Percentiles rank a stretch among this genome's conserved stretches.
phyloP scores from a whole-genome alignment of 495 filamentous ascomycete species.

The Lasiosphaeria miniovina region DNA sequence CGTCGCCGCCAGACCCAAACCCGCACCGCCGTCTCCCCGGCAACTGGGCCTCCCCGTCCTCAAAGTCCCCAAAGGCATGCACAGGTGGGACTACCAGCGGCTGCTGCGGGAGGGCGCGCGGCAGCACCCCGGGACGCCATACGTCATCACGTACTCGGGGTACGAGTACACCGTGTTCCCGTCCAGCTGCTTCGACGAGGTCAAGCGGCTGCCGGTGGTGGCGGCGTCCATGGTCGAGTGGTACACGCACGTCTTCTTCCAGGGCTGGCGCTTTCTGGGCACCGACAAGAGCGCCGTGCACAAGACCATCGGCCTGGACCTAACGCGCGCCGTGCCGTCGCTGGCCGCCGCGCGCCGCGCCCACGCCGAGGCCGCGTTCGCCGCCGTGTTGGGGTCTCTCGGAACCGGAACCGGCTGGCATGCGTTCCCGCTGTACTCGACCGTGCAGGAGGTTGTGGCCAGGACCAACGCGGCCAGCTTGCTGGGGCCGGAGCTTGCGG shows the following conservation, averaged over 20 bases:
- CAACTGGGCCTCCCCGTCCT: conserved; percentile 6
- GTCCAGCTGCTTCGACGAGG: conserved; percentile 7
- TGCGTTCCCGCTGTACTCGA: conserved; percentile 2
- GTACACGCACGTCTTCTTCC: conserved; percentile 2
- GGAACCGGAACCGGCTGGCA: not conserved
- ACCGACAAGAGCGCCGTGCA: conserved; percentile 8
- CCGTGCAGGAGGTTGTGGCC: conserved; percentile 5
- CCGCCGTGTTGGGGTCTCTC: not conserved
- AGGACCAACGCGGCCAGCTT: conserved; percentile 1
- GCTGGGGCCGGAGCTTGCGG: not conserved
- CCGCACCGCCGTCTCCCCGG: conserved; percentile 1
- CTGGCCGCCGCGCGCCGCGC: not conserved
- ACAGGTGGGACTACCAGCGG: conserved; percentile 7
- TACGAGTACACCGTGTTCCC: conserved; percentile 6
- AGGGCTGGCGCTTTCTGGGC: conserved; percentile 5
- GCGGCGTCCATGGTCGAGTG: conserved; percentile 8
- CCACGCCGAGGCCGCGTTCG: not conserved
- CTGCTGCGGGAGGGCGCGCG: conserved; percentile 1
- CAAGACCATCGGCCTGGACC: conserved; percentile 3
- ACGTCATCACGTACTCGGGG: conserved; percentile 7
- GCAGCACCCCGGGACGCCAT: conserved; percentile 1
- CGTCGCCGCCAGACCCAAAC: too few species aligned
- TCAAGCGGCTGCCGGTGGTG: not conserved
- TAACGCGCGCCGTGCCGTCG: not conserved
- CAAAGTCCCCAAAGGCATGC: conserved; percentile 3